Evolutionary conservation across 2,329 filamentous ascomycete species (phyloP).

Genomic region (Colletotrichum lindemuthianum): DNA sequence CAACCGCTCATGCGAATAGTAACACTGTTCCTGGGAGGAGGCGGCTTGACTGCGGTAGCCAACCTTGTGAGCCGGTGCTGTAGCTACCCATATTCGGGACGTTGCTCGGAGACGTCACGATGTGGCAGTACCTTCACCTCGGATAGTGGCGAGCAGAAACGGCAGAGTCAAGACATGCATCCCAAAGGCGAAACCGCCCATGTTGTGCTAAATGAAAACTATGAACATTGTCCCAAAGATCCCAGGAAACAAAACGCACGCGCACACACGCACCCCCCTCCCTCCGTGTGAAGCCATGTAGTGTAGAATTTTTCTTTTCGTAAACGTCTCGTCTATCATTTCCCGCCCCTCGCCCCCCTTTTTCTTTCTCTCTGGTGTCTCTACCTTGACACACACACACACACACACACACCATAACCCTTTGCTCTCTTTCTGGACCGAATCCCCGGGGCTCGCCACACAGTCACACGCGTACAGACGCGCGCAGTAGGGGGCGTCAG

Average conservation of each 20-base stretch:
- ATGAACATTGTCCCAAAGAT: neutral
- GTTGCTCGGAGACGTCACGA: too few relatives aligned
- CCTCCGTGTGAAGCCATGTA: constrained; percentile 12
- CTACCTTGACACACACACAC: neutral
- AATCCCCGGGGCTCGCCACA: neutral
- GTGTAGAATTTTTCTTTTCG: neutral
- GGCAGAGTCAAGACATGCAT: too few relatives aligned
- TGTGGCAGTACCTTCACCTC: too few relatives aligned
- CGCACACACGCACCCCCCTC: neutral
- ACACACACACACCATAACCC: neutral
- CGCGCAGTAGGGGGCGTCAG: neutral
- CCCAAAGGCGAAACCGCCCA: neutral
- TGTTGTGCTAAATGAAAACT: neutral
- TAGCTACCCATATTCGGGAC: too few relatives aligned
- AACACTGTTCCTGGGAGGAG: too few relatives aligned
- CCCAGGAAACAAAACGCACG: too few relatives aligned
- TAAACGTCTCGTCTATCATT: neutral
- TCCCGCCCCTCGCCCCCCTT: neutral
- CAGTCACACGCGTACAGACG: too few relatives aligned
- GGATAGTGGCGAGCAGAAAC: too few relatives aligned
- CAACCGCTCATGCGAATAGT: too few relatives aligned
- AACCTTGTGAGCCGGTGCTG: too few relatives aligned
- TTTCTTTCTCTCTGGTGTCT: neutral
- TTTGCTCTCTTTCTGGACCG: neutral
- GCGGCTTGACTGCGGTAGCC: too few relatives aligned